Evolutionary conservation across 495 filamentous ascomycete genomes (phyloP), one percentile per base, ranked within the genome.

Genomic region (Daldinia concentrica): DNA sequence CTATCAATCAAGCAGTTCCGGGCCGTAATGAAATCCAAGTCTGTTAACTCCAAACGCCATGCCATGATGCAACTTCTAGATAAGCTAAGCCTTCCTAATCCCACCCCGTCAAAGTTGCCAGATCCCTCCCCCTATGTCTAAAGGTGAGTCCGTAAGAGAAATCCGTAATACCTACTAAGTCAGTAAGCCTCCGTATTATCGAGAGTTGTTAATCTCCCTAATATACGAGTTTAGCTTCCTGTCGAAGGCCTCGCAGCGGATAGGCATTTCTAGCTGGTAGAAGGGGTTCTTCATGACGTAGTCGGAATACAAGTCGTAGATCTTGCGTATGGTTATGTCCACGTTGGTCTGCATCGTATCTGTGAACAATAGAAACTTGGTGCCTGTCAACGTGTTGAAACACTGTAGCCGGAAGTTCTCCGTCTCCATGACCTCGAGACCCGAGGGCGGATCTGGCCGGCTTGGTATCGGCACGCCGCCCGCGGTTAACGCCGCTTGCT

Each of bases 231-330:
- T 86, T 74, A 99, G 79, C 80, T 91, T 90, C 76, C 95, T 84
- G 75, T 99, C 95, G 81, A 97, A 99, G 60, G 90, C 90, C 79
- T 98, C 95, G 81, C 94, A 97, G 66, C 95, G 84, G 43, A 99
- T 88, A 57, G 95, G 95, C 95, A 98, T 99, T 84, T 99, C 95
- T 30, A 95, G 84, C 78, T 94, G 92, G 81, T 98, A 98, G 76
- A 99, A 99, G 9, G 96, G 96, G 80, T 98, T 99, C 85, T 98
- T 98, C 93, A 97, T 97, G 73, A 98, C 95, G 80, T 91, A 98
- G 81, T 99, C 96, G 34, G 92, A 88, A 81, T 98, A 99, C 57
- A 98, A 82, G 79, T 98, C 95, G 80, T 99, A 98, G 57, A 98
- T 88, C 77, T 88, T 91, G 72, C 86, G 85, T 74, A 95, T 88